phyloP scores from a whole-genome alignment of 306 rosid genomes.

The Nissolia schottii region DNA sequence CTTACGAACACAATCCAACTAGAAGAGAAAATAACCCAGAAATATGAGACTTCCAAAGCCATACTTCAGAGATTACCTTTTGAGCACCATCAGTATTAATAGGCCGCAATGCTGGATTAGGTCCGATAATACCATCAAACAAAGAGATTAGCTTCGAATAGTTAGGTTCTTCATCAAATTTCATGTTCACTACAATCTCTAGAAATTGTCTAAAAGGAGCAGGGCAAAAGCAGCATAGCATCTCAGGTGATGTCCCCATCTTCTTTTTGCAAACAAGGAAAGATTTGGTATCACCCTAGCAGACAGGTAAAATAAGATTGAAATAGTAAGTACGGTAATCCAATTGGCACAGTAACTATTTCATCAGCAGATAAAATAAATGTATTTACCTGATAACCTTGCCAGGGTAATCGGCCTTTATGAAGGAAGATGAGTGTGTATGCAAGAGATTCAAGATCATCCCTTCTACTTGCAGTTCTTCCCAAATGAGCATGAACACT shows the following conservation, averaged over 20 bases:
- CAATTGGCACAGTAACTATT: background rate
- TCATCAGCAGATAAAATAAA: background rate
- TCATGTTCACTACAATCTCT: slow-evolving; percentile 90
- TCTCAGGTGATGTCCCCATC: slow-evolving; percentile 95
- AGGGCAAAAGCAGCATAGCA: slow-evolving; percentile 90
- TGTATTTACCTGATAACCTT: slow-evolving; percentile 75
- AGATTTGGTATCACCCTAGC: slow-evolving; percentile 83
- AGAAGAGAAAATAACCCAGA: background rate
- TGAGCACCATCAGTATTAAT: slow-evolving; percentile 88
- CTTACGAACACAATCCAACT: background rate
- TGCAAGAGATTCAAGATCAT: slow-evolving; percentile 96
- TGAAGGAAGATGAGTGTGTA: slow-evolving; percentile 89
- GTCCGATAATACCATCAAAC: slow-evolving; percentile 77
- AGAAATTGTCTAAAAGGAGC: slow-evolving; percentile 81
- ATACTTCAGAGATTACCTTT: slow-evolving; percentile 46
- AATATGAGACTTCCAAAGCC: background rate
- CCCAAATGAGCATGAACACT: slow-evolving; percentile 98
- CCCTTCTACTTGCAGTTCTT: slow-evolving; percentile 98
- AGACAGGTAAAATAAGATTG: background rate
- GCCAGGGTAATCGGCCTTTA: slow-evolving; percentile 95
- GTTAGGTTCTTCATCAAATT: slow-evolving; percentile 95
- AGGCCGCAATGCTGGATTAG: slow-evolving; percentile 86
- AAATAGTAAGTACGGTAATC: background rate
- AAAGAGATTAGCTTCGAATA: slow-evolving; percentile 75
- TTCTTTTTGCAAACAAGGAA: slow-evolving; percentile 94